Percentiles rank a stretch among this genome's conserved stretches.
These are phyloP conservation scores for Rosa hybrid DNA, from an alignment of 331 rosid genomes.

Conservation along the genomic window DNA sequence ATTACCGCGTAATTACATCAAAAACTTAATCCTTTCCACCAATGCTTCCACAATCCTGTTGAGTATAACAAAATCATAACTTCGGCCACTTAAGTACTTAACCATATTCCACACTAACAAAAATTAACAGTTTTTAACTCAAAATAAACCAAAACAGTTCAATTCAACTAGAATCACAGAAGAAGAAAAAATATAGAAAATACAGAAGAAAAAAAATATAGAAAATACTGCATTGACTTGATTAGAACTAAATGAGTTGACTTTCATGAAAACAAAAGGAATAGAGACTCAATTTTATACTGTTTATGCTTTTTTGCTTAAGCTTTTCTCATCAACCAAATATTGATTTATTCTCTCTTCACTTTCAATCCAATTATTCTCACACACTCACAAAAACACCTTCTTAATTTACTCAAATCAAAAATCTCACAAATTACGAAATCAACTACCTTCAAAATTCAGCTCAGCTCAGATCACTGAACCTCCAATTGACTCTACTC, in stretches of 20 bases:
- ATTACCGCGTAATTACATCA: not conserved
- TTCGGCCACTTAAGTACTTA: not conserved
- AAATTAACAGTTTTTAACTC: not conserved
- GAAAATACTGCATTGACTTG: not conserved
- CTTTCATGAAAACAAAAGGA: not conserved
- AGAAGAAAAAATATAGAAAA: too few relatives aligned
- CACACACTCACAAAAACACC: not conserved
- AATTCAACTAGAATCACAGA: not conserved
- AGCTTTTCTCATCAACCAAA: not conserved
- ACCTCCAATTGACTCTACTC: not conserved
- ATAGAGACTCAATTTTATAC: not conserved
- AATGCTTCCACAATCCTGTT: not conserved
- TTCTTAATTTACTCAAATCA: not conserved
- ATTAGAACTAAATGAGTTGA: not conserved
- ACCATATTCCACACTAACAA: not conserved
- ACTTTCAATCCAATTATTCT: not conserved
- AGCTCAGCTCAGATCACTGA: not conserved
- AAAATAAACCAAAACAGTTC: not conserved
- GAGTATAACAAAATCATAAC: constrained; percentile 16
- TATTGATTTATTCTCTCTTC: not conserved
- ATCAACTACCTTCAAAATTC: constrained; percentile 28
- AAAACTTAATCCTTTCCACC: not conserved
- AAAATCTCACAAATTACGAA: not conserved
- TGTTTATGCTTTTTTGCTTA: not conserved
- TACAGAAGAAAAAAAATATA: too few relatives aligned